Evolutionary conservation across 2,329 filamentous ascomycete species (phyloP).

Genomic region (Decorospora gaudefroyi): DNA sequence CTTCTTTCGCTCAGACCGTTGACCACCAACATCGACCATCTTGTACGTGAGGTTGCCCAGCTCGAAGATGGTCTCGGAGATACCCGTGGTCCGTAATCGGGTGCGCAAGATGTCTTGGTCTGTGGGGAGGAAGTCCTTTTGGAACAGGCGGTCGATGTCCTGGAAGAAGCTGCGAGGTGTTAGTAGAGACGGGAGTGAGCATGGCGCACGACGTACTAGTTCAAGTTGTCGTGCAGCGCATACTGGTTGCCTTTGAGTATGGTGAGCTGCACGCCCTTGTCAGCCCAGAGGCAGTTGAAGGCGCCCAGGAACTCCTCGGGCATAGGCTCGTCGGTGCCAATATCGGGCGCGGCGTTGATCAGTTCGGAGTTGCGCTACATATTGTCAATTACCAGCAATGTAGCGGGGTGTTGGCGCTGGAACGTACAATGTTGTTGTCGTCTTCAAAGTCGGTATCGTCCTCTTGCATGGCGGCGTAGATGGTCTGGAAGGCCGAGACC

Average conservation of each 20-base stretch:
- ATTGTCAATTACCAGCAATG: slow-evolving; percentile 13
- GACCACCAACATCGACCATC: slow-evolving; percentile 95
- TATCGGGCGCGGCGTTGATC: slow-evolving; percentile 78
- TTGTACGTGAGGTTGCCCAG: slow-evolving; percentile 89
- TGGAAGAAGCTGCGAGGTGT: slow-evolving; percentile 70
- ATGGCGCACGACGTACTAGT: slow-evolving; percentile 69
- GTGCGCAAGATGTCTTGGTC: slow-evolving; percentile 95
- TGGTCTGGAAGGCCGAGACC: slow-evolving; percentile 86
- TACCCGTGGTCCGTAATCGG: slow-evolving; percentile 87
- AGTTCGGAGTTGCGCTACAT: slow-evolving; percentile 81
- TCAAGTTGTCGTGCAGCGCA: slow-evolving; percentile 91
- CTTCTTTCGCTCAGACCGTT: slow-evolving; percentile 92
- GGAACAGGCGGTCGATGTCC: slow-evolving; percentile 65
- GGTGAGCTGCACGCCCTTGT: slow-evolving; percentile 81
- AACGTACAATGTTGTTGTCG: slow-evolving; percentile 74
- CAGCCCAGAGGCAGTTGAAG: slow-evolving; percentile 82
- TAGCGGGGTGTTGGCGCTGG: neutral
- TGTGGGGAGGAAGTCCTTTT: slow-evolving; percentile 79
- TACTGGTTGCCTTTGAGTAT: slow-evolving; percentile 95
- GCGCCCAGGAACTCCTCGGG: slow-evolving; percentile 77
- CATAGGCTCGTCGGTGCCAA: slow-evolving; percentile 79
- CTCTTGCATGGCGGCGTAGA: slow-evolving; percentile 88
- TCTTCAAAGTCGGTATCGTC: slow-evolving; percentile 78
- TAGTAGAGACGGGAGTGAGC: slow-evolving; percentile 10
- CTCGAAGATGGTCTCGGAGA: slow-evolving; percentile 93